Evolutionary conservation across 2,329 filamentous ascomycete species (phyloP).

Genomic region (Aspergillus ochraceus): DNA sequence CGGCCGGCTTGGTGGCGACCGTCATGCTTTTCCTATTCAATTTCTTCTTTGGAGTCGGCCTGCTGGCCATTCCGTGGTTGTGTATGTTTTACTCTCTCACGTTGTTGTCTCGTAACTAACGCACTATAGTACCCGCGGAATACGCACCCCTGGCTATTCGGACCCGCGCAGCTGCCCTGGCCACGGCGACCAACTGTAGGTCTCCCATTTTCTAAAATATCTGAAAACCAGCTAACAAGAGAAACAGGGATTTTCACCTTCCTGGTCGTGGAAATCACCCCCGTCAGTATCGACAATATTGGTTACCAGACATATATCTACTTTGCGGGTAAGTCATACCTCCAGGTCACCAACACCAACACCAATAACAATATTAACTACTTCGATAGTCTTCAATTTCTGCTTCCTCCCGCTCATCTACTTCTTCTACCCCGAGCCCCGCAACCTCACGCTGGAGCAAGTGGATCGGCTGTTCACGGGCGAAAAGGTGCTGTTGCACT

Average conservation of each 20-base stretch:
- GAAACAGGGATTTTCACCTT: conserved; percentile 46
- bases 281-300: conserved; percentile 43
- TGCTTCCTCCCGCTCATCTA: conserved; percentile 53
- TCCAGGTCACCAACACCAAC: too few relatives aligned
- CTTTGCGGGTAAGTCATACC: conserved; percentile 19
- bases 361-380: too few relatives aligned
- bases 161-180: conserved; percentile 50
- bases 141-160: conserved; percentile 50
- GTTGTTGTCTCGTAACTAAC: background rate
- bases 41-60: conserved; percentile 53
- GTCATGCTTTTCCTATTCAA: conserved; percentile 58
- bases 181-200: conserved; percentile 50
- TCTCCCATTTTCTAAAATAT: conserved; percentile 1
- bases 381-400: conserved; percentile 42
- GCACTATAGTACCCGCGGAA: conserved; percentile 41
- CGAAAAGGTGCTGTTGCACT: conserved; percentile 29
- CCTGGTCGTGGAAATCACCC: conserved; percentile 48
- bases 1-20: conserved; percentile 44
- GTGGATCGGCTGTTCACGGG: conserved; percentile 40
- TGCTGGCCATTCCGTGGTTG: conserved; percentile 47
- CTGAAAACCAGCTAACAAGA: background rate
- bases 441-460: conserved; percentile 33
- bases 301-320: conserved; percentile 47
- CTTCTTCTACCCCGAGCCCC: conserved; percentile 39
- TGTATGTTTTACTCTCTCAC: conserved; percentile 29